Conservation (phyloP, 352 stramenopile genomes). For the Thalassiosira oceanica region DNA sequence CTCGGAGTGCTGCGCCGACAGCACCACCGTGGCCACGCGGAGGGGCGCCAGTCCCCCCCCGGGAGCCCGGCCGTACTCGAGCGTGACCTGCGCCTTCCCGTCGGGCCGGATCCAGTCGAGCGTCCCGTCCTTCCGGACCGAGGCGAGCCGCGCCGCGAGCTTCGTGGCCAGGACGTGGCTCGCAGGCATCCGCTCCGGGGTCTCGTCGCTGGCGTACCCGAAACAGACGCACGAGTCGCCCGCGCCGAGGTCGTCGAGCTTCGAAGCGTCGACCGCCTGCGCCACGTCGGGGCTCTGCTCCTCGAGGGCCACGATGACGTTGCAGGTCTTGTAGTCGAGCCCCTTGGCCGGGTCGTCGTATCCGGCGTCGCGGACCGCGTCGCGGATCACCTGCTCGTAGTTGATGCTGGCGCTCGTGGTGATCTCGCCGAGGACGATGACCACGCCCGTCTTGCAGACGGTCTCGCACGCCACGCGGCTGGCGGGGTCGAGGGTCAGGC, state of each 20-base stretch:
- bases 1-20: constrained; percentile 98
- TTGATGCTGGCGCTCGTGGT: constrained; percentile 97
- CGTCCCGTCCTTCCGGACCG: constrained; percentile 97
- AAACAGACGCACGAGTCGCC: constrained; percentile 98
- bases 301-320: constrained; percentile 99
- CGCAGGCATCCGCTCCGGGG: constrained; percentile 94
- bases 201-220: constrained; percentile 97
- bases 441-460: constrained; percentile 97
- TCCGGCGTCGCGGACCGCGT: constrained; percentile 93
- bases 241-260: constrained; percentile 94
- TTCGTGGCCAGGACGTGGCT: constrained; percentile 97
- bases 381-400: constrained; percentile 93
- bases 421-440: constrained; percentile 92
- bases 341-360: constrained; percentile 99
- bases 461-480: constrained; percentile 96
- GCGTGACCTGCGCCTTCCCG: constrained; percentile 98
- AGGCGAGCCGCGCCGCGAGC: constrained; percentile 95
- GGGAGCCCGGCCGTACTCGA: constrained; percentile 96
- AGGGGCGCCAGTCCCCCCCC: constrained; percentile 92
- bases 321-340: constrained; percentile 99
- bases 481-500: constrained; percentile 95
- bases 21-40: constrained; percentile 98
- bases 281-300: constrained; percentile 99
- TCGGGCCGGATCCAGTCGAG: constrained; percentile 98
- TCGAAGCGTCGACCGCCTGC: constrained; percentile 95